Evolutionary conservation across 2,329 filamentous ascomycete species (phyloP).

Genomic region (Diaporthe citrichinensis): DNA sequence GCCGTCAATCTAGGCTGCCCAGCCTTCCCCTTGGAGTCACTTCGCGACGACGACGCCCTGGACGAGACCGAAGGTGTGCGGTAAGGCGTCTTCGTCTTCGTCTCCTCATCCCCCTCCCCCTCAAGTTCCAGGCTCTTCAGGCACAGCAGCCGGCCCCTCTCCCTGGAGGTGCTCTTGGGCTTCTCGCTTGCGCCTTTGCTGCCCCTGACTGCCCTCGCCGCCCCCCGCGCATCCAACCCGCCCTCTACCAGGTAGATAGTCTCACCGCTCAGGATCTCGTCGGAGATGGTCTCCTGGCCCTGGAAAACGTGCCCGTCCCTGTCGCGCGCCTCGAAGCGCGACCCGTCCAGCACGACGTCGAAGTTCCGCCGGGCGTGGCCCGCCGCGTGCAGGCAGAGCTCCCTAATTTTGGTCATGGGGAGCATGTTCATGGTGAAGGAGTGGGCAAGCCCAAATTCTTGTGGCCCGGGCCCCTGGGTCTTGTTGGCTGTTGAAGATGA

Average conservation of each 20-base stretch:
- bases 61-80: conserved; percentile 31
- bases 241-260: conserved; percentile 32
- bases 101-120: neutral
- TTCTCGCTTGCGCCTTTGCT: neutral
- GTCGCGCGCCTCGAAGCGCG: conserved; percentile 36
- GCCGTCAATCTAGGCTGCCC: conserved; percentile 33
- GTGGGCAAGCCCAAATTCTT: neutral
- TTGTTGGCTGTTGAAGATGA: neutral
- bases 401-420: conserved; percentile 35
- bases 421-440: conserved; percentile 36
- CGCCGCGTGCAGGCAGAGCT: conserved; percentile 33
- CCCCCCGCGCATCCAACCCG: conserved; percentile 4
- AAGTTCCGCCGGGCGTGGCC: conserved; percentile 12
- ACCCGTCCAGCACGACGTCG: conserved; percentile 21
- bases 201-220: neutral
- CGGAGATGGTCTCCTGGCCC: conserved; percentile 26
- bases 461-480: neutral
- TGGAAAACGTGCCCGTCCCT: conserved; percentile 31
- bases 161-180: neutral
- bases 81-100: neutral
- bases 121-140: neutral
- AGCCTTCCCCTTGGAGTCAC: neutral
- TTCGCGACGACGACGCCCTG: conserved; percentile 24
- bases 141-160: conserved; percentile 19
- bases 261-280: conserved; percentile 31